Percentiles rank a stretch among this genome's conserved stretches.
Evolutionary conservation across 2,329 filamentous ascomycete species (phyloP).

Genomic region (Tolypocladium tropicale): DNA sequence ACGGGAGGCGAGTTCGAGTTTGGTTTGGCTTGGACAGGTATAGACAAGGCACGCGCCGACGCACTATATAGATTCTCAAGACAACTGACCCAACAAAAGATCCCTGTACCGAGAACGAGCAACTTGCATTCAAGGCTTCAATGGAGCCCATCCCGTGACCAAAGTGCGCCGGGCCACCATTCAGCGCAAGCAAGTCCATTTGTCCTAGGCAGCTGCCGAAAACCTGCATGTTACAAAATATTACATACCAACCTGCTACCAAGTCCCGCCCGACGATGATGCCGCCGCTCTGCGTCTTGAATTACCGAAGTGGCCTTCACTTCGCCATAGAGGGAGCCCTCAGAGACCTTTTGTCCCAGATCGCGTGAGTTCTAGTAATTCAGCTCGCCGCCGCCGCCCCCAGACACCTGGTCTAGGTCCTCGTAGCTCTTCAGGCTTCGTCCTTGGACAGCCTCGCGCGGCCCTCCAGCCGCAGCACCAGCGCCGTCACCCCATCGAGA

Average conservation of each 20-base stretch:
- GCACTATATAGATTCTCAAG: no score
- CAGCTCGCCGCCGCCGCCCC: constrained; percentile 68
- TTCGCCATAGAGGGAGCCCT: neutral
- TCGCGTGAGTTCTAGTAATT: constrained; percentile 57
- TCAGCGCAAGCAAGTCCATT: neutral
- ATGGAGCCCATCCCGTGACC: no score
- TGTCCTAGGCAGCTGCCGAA: neutral
- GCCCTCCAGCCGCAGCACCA: constrained; percentile 67
- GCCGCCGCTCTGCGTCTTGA: neutral
- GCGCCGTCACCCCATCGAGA: constrained; percentile 67
- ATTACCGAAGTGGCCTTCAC: neutral
- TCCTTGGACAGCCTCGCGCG: constrained; percentile 84
- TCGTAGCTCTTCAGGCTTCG: constrained; percentile 95
- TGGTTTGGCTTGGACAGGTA: neutral
- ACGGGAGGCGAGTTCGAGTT: no score
- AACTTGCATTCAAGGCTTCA: no score
- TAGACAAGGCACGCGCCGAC: no score
- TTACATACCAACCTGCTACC: neutral
- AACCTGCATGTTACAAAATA: neutral
- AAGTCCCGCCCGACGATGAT: neutral
- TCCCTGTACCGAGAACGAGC: no score
- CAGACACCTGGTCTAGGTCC: constrained; percentile 79
- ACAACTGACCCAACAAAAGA: no score
- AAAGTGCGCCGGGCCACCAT: no score
- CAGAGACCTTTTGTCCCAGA: neutral